phyloP scores from a whole-genome alignment of 306 rosid species.

The Cucumis hystrix region DNA sequence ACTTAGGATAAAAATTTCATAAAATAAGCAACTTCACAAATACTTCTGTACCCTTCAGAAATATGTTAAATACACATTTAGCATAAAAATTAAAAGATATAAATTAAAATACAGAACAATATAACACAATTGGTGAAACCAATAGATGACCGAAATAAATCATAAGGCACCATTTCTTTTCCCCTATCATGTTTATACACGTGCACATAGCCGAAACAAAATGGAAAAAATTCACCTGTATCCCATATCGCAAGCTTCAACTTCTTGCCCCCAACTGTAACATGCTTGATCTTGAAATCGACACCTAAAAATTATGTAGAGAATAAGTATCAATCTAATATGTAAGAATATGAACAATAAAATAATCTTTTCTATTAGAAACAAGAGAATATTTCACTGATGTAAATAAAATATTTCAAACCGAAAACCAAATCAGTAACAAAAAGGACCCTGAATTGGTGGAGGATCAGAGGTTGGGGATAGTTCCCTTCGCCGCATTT shows the following conservation, averaged over 20 bases:
- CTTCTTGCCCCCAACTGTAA: slow-evolving; percentile 48
- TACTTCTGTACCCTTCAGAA: background rate
- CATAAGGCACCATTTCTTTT: background rate
- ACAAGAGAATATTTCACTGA: background rate
- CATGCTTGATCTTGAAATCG: slow-evolving; percentile 70
- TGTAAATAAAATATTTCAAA: background rate
- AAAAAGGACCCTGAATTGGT: background rate
- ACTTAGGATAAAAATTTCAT: background rate
- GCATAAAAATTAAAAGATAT: background rate
- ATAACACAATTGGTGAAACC: background rate
- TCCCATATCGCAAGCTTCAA: slow-evolving; percentile 92
- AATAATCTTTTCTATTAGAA: background rate
- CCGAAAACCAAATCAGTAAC: background rate
- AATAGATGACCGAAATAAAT: background rate
- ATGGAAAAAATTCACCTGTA: slow-evolving; percentile 37
- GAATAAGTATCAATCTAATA: background rate
- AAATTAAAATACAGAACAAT: background rate
- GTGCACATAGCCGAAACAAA: background rate
- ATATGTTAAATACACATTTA: background rate
- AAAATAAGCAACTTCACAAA: background rate
- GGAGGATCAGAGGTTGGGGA: background rate
- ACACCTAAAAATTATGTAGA: slow-evolving; percentile 40
- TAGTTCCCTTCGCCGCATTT: too few species aligned
- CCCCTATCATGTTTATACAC: background rate
- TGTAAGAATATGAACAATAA: background rate